Evolutionary conservation across 1,139 yeast genomes (phyloP).

Genomic region (Sugiyamaella novakii): DNA sequence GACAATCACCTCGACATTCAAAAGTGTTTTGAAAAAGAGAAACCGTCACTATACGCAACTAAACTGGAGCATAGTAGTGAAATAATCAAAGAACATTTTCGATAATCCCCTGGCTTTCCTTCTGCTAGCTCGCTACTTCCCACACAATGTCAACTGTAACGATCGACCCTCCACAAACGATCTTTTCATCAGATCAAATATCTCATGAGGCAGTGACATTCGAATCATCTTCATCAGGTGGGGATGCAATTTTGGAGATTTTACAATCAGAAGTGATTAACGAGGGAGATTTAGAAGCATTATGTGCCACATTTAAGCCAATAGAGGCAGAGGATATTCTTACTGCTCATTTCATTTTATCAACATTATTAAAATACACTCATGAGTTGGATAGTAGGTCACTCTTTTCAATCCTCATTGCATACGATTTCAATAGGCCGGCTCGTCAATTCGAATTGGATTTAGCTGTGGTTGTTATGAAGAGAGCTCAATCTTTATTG

Average conservation of each 20-base stretch:
- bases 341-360: constrained; percentile 37
- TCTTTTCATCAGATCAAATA: constrained; percentile 3
- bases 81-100: too few relatives aligned
- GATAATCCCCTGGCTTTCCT: too few relatives aligned
- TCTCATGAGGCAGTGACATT: neutral
- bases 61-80: too few relatives aligned
- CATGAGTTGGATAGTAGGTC: constrained; percentile 40
- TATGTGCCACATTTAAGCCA: constrained; percentile 33
- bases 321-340: constrained; percentile 36
- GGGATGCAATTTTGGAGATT: constrained; percentile 38
- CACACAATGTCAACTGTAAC: constrained; percentile 11
- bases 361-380: constrained; percentile 33
- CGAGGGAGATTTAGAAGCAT: constrained; percentile 34
- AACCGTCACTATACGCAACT: too few relatives aligned
- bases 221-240: constrained; percentile 5
- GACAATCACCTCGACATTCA: too few relatives aligned
- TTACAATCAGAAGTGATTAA: constrained; percentile 30
- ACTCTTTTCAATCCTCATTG: constrained; percentile 33
- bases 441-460: constrained; percentile 41
- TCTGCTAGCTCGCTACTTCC: too few relatives aligned
- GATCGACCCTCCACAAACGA: constrained; percentile 1
- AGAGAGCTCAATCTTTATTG: constrained; percentile 36
- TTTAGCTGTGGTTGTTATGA: constrained; percentile 39
- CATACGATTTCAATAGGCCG: constrained; percentile 36
- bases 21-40: too few relatives aligned